Percentiles rank a stretch among this genome's conserved stretches.
Evolutionary conservation across 2,329 filamentous ascomycete species (phyloP).

Genomic region (Fusarium albosuccineum): DNA sequence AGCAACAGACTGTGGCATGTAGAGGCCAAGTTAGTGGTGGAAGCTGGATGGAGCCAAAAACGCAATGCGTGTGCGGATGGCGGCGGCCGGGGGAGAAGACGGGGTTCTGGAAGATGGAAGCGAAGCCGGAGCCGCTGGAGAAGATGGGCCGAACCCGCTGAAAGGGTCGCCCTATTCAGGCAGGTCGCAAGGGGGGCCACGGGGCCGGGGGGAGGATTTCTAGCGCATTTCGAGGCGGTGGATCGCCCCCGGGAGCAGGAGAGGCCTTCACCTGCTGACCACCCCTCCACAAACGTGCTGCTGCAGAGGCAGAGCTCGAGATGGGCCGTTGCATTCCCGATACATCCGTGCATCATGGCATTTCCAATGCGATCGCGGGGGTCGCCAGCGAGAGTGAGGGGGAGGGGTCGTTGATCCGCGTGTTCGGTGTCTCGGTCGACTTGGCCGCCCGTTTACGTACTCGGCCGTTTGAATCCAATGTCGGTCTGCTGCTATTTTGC

Average conservation of each 20-base stretch:
- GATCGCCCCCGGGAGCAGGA: conserved; percentile 6
- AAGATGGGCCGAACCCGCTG: conserved; percentile 16
- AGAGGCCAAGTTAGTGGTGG: neutral
- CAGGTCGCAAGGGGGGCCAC: conserved; percentile 32
- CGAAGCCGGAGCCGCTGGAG: conserved; percentile 33
- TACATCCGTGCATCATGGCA: neutral
- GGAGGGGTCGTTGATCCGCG: neutral
- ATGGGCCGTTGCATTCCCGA: neutral
- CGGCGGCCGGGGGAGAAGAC: conserved; percentile 27
- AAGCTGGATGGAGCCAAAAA: neutral
- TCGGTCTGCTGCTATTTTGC: conserved; percentile 6
- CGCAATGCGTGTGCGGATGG: neutral
- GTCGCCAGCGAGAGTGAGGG: neutral
- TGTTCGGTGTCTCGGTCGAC: neutral
- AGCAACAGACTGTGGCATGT: neutral
- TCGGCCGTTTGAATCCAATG: neutral
- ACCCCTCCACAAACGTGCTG: neutral
- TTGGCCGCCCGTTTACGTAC: neutral
- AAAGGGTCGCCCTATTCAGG: conserved; percentile 37
- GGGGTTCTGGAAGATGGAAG: conserved; percentile 36
- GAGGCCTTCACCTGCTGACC: neutral
- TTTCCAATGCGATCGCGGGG: neutral
- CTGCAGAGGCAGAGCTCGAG: neutral
- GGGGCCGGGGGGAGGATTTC: conserved; percentile 3
- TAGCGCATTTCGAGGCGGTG: conserved; percentile 15